A percentile compares a stretch with the other conserved stretches of the same genome.
Conservation (phyloP, 495 filamentous ascomycete species). For the Podospora pseudocomata region DNA sequence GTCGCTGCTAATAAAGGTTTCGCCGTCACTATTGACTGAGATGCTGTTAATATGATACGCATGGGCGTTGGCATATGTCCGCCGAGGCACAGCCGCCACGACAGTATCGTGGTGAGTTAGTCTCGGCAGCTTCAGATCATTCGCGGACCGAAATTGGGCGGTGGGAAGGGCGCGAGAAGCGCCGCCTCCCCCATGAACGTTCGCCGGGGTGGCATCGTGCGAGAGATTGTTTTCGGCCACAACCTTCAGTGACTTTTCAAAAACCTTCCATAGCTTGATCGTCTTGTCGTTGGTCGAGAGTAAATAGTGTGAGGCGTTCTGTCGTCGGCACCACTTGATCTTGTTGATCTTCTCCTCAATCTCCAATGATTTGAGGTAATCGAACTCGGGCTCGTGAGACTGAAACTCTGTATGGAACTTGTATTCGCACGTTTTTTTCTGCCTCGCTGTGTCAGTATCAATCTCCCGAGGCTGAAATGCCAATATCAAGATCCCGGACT, state of each 20-base stretch:
- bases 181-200: conserved; percentile 68
- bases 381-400: conserved; percentile 98
- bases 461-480: not conserved
- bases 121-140: conserved; percentile 84
- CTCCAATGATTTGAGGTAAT: conserved; percentile 97
- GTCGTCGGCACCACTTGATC: conserved; percentile 98
- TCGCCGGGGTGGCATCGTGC: conserved; percentile 83
- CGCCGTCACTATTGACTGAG: conserved; percentile 97
- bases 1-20: conserved; percentile 98
- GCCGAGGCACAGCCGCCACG: conserved; percentile 89
- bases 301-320: conserved; percentile 97
- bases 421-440: conserved; percentile 99
- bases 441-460: conserved; percentile 23
- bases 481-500: conserved; percentile 30
- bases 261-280: conserved; percentile 99
- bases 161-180: conserved; percentile 64
- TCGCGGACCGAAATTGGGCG: conserved; percentile 71
- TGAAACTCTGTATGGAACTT: conserved; percentile 99
- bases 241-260: conserved; percentile 97
- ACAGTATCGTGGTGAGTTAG: conserved; percentile 98
- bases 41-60: conserved; percentile 99
- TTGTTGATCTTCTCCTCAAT: conserved; percentile 99
- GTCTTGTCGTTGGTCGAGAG: conserved; percentile 99
- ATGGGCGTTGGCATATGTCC: conserved; percentile 97
- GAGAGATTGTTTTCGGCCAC: conserved; percentile 99